Evolutionary conservation across 768 basidiomycete species (phyloP).

Genomic region (Rhodotorula diobovata): DNA sequence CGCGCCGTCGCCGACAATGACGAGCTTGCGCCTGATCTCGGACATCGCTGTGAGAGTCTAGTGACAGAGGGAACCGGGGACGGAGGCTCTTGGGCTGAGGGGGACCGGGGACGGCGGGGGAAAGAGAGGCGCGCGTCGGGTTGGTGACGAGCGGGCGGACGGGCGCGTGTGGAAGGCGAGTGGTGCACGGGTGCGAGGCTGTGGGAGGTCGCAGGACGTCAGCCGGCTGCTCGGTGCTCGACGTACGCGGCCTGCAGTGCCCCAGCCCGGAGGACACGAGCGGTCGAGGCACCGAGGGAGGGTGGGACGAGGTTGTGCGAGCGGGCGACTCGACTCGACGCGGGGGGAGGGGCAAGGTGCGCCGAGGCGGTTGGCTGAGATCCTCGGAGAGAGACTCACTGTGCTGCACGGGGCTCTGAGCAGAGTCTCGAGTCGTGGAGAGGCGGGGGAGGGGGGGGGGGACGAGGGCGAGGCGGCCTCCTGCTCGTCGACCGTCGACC

Average conservation of each 20-base stretch:
- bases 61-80: background rate
- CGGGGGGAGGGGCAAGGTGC: background rate
- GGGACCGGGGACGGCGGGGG: background rate
- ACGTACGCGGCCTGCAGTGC: too few species aligned
- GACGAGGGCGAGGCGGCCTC: background rate
- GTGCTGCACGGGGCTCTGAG: background rate
- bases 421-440: background rate
- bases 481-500: too few species aligned
- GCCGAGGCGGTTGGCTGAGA: too few species aligned
- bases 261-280: too few species aligned
- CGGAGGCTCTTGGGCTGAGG: background rate
- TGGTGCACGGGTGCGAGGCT: background rate
- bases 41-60: conserved; percentile 58
- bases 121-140: background rate
- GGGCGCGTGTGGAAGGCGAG: background rate
- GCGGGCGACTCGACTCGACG: too few species aligned
- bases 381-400: background rate
- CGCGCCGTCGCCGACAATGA: conserved; percentile 92
- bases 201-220: background rate
- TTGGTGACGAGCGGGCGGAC: background rate
- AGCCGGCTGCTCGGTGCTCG: background rate
- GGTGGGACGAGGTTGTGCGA: too few species aligned
- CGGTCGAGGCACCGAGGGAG: too few species aligned
- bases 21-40: conserved; percentile 96
- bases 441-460: background rate